Evolutionary conservation across 768 basidiomycete species (phyloP), one percentile per base, ranked within the genome.

Genomic region (Lanmaoa pseudosensibilis): DNA sequence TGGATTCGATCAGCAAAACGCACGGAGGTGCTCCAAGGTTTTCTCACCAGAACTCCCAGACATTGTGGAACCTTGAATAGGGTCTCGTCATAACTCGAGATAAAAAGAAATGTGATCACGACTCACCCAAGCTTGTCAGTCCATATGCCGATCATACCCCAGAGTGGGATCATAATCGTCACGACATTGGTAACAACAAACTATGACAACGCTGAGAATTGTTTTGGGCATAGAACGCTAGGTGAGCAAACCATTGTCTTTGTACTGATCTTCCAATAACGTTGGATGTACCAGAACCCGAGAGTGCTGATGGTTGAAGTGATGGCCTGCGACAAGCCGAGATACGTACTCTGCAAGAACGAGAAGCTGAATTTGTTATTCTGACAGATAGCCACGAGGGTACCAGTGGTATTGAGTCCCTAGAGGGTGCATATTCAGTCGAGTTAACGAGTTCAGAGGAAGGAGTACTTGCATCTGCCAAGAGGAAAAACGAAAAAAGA

Each of bases 81-180:
- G 18, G 44, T 23, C 4, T 3, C 0, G 43, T 48, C 49, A 57
- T 25, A 16, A 21, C 25, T 30, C 13, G 58, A 69, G 23, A 27
- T 19, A 38, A 40, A 50, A 33, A 23, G 10, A 18, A 7, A 44
- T n/a, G 0, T 15, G 16, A 48, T 16, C 21, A 67, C 1, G 2
- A 55, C 80, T 21, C 61, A 88, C 86, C 91, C 91, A 46, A 94
- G 62, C 56, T 79, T 87, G 10, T 74, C 58, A 0, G 90, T 91
- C 90, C 91, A 91, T 46, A 93, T 83, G 2, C 92, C 90, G 41
- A 92, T 77, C 88, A 90, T 88, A 15, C 90, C 88, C 91, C 91
- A 93, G 7, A 92, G 75, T 2, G 91, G 90, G 50, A 93, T 90
- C 43, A 92, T 40, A 25, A 92, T 80, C 4, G 88, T 88, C 5